These are phyloP conservation scores for Ilex aquifolium DNA, from an alignment of 257 asterid genomes.

Conservation along the genomic window DNA sequence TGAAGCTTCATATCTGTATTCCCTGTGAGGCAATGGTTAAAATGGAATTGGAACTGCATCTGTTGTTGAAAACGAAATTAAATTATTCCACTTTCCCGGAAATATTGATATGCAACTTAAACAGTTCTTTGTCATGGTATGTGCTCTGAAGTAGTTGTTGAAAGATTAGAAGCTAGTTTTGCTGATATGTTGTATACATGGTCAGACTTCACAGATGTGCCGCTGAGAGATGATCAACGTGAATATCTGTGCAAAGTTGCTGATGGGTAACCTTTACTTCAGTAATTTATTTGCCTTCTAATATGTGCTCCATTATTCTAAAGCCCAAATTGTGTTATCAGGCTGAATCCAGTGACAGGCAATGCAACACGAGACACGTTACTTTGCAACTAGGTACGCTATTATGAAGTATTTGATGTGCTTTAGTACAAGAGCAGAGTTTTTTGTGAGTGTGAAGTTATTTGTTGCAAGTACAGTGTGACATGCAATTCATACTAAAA, in stretches of 20 bases:
- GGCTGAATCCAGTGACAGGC: constrained; percentile 75
- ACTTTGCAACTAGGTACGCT: constrained; percentile 48
- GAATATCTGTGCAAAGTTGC: constrained; percentile 84
- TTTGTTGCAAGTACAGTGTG: too few species aligned
- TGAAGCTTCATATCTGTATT: too few species aligned
- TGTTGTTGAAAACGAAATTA: too few species aligned
- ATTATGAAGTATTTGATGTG: too few species aligned
- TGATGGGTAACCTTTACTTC: constrained; percentile 48
- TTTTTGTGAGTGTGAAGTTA: too few species aligned
- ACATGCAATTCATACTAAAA: too few species aligned
- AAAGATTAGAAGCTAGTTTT: background rate
- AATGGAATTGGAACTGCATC: too few species aligned
- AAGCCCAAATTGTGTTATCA: constrained; percentile 17
- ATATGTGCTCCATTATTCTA: background rate
- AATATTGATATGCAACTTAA: too few species aligned
- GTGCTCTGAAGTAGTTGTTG: background rate
- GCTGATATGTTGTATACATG: background rate
- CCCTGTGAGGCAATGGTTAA: too few species aligned
- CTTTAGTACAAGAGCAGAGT: too few species aligned
- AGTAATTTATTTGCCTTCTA: background rate
- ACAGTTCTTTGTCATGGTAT: too few species aligned
- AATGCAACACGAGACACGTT: constrained; percentile 86
- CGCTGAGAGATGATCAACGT: constrained; percentile 90
- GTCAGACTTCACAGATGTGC: constrained; percentile 89
- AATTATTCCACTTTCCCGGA: too few species aligned